Base-by-base conservation (phyloP, 164 flowering plant species). In the Vitis cinerea region DNA sequence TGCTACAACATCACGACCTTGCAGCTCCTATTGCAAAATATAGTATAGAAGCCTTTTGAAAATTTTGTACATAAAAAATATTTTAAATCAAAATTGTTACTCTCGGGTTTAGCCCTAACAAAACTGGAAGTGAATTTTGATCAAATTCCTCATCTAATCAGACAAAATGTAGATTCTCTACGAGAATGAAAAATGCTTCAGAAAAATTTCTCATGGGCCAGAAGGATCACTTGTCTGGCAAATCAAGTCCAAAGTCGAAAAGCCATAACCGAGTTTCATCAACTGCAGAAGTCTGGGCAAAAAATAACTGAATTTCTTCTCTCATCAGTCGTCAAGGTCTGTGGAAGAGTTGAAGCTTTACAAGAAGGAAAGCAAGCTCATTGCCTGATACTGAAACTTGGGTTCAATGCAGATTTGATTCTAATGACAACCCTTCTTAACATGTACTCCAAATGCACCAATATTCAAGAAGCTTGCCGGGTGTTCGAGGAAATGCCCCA, bases 341-440 rank as follows among this genome's bases (percentile, higher is more conserved):
- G 87, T 57, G 80, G 69, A 10, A 70, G 71, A 50, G 55, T 72
- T 49, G 76, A 73, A 19, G 76, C 81, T 47, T 9, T 77, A 0
- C 19, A 64, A 9, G 78, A 76, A 71, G 87, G 85, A 29, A 74
- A 72, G 68, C 82, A 80, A 61, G 64, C 77, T 27, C 87, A 84
- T 50, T 69, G 77, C 70, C 15, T 76, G 23, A 51, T 73, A 6
- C 30, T 67, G 69, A 80, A 78, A 71, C 71, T 64, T 64, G 83
- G 85, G 67, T 74, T 72, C 71, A 9, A 61, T 48, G 5, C 55
- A 16, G 81, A 80, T 56, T 48, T 65, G 13, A 16, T 69, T 27
- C 67, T 82, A 12, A 73, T 79, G 84, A 82, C 84, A 14, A 78
- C 87, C 69, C 77, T 82, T 9, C 53, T 79, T 10, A 78, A 74